Percentiles rank a stretch among this genome's conserved stretches.
Evolutionary conservation across 345 rosid species (phyloP).

Genomic region (Bruguiera sexangula): DNA sequence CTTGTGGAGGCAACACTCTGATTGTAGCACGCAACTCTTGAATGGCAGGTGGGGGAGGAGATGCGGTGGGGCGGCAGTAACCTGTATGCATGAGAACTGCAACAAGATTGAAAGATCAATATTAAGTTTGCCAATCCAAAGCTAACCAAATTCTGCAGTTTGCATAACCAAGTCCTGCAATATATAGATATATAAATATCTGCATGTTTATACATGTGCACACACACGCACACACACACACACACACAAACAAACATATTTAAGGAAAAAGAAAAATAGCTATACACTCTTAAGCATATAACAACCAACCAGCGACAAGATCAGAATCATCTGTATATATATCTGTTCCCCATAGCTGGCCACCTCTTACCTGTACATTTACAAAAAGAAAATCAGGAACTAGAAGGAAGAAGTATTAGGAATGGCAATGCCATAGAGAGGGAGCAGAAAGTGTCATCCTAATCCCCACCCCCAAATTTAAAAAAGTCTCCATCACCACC

Average conservation of each 20-base stretch:
- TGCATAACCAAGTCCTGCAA: too few relatives aligned
- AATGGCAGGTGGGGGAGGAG: constrained; percentile 94
- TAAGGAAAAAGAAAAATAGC: not conserved
- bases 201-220: too few relatives aligned
- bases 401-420: not conserved
- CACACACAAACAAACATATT: not conserved
- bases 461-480: too few relatives aligned
- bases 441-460: too few relatives aligned
- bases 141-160: constrained; percentile 5
- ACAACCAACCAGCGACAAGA: constrained; percentile 85
- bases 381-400: not conserved
- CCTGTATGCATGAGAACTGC: constrained; percentile 99
- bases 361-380: constrained; percentile 80
- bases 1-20: constrained; percentile 82
- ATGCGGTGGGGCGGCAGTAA: constrained; percentile 93
- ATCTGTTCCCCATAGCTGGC: constrained; percentile 99
- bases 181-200: too few relatives aligned
- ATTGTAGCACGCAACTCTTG: constrained; percentile 88
- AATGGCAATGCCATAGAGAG: too few relatives aligned
- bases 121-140: constrained; percentile 4
- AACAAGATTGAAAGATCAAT: constrained; percentile 26
- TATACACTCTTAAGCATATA: not conserved
- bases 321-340: constrained; percentile 96
- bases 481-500: too few relatives aligned
- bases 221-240: too few relatives aligned